Conservation (phyloP, 2,329 filamentous ascomycete species). For the Fusarium nodosum region DNA sequence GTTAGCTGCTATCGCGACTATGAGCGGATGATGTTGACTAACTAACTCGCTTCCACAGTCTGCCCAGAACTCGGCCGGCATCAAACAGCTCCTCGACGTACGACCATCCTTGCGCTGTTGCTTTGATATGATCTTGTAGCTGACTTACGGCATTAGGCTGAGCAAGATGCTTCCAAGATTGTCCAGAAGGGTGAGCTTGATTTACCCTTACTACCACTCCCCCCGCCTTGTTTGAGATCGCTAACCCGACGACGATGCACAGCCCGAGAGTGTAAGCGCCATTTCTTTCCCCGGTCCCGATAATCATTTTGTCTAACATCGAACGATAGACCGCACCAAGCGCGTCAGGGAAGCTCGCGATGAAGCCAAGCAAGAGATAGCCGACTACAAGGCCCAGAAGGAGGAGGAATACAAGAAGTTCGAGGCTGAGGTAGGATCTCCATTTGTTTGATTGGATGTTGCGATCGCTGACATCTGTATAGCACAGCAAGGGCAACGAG, state of each 20-base stretch:
- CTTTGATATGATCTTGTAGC: neutral
- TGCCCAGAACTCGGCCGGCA: constrained; percentile 97
- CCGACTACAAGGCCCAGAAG: constrained; percentile 89
- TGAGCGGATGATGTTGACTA: constrained; percentile 44
- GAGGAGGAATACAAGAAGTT: constrained; percentile 96
- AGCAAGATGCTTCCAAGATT: constrained; percentile 99
- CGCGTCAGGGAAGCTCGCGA: constrained; percentile 95
- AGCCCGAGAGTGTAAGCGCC: constrained; percentile 89
- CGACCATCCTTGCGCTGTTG: constrained; percentile 50
- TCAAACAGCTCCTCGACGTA: constrained; percentile 99
- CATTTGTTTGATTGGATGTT: accelerated
- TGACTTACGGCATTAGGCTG: constrained; percentile 72
- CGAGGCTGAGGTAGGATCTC: constrained; percentile 74
- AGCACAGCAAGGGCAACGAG: constrained; percentile 94
- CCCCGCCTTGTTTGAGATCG: constrained; percentile 44
- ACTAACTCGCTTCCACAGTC: constrained; percentile 70
- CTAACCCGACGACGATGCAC: constrained; percentile 39
- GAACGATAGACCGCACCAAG: constrained; percentile 78
- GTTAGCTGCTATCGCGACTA: constrained; percentile 33
- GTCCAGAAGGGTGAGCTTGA: constrained; percentile 87
- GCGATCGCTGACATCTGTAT: constrained; percentile 30
- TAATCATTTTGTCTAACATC: constrained; percentile 11
- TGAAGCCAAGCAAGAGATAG: constrained; percentile 98
- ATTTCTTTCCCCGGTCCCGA: constrained; percentile 14
- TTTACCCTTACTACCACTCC: constrained; percentile 11